Percentiles rank a stretch among this genome's conserved stretches.
These are phyloP conservation scores for Helicocarpus griseus DNA, from an alignment of 2,329 filamentous ascomycete species.

Conservation along the genomic window DNA sequence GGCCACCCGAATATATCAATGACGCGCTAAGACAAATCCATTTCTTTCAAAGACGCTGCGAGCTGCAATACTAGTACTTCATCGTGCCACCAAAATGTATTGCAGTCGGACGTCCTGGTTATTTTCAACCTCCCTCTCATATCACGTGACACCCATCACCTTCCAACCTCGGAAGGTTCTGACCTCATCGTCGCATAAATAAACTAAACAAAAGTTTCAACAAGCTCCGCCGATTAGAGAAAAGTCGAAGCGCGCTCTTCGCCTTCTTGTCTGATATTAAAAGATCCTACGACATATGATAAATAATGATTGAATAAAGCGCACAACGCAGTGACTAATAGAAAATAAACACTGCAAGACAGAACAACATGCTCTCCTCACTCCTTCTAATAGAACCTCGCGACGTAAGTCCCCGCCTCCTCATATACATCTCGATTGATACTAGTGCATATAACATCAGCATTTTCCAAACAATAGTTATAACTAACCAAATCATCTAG, in stretches of 20 bases:
- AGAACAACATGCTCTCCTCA: conserved; percentile 46
- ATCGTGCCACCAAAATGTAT: too few relatives aligned
- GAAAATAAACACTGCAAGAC: background rate
- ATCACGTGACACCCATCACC: background rate
- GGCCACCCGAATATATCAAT: too few relatives aligned
- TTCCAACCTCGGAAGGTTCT: background rate
- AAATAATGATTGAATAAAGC: background rate
- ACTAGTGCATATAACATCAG: background rate
- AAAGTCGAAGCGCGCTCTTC: background rate
- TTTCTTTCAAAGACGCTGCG: too few relatives aligned
- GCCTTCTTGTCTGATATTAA: too few relatives aligned
- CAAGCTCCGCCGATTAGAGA: background rate
- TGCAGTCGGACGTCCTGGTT: too few relatives aligned
- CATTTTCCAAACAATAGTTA: background rate
- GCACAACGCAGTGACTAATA: background rate
- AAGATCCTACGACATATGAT: background rate
- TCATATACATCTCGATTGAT: conserved; percentile 1
- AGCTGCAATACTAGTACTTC: too few relatives aligned
- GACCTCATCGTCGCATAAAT: background rate
- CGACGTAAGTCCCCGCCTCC: conserved; percentile 50
- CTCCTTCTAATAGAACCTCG: conserved; percentile 60
- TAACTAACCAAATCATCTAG: conserved; percentile 31
- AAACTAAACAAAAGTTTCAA: background rate
- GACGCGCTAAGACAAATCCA: too few relatives aligned
- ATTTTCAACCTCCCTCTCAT: background rate